Evolutionary conservation across 805 yeast genomes (phyloP).

Genomic region (Metschnikowia noctiluminum): DNA sequence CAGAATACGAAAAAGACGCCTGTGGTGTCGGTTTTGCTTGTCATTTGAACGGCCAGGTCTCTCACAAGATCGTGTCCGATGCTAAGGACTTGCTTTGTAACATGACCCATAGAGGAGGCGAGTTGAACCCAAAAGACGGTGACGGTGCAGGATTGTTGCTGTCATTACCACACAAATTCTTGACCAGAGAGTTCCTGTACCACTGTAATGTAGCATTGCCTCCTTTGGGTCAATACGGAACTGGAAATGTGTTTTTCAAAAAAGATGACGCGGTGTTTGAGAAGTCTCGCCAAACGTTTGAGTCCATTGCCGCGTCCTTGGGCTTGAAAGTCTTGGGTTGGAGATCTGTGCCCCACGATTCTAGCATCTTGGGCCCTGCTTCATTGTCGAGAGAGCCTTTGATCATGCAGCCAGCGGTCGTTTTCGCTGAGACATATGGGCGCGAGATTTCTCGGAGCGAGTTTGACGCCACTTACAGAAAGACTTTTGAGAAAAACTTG

Average conservation of each 20-base stretch:
- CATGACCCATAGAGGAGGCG: constrained; percentile 99
- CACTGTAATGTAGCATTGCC: constrained; percentile 70
- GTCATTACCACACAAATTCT: constrained; percentile 85
- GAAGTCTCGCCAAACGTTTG: constrained; percentile 74
- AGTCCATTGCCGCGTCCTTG: constrained; percentile 68
- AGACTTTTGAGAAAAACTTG: constrained; percentile 75
- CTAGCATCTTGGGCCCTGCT: constrained; percentile 92
- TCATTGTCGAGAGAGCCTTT: constrained; percentile 90
- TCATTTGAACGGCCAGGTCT: constrained; percentile 80
- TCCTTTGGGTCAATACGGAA: constrained; percentile 82
- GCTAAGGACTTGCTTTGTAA: constrained; percentile 85
- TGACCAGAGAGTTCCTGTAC: constrained; percentile 77
- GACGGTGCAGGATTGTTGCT: constrained; percentile 98
- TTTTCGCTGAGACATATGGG: constrained; percentile 42
- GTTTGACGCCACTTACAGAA: constrained; percentile 53
- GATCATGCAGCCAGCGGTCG: constrained; percentile 90
- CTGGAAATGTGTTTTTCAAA: constrained; percentile 91
- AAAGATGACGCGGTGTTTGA: constrained; percentile 71
- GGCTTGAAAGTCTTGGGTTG: constrained; percentile 87
- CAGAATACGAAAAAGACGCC: constrained; percentile 91
- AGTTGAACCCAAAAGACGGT: constrained; percentile 95
- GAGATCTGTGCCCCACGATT: constrained; percentile 93
- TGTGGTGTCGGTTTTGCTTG: constrained; percentile 99
- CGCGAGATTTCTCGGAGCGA: constrained; percentile 44
- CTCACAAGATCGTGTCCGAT: constrained; percentile 92